Conservation (phyloP, 305 asterid genomes). For the Solanum hybrid region DNA sequence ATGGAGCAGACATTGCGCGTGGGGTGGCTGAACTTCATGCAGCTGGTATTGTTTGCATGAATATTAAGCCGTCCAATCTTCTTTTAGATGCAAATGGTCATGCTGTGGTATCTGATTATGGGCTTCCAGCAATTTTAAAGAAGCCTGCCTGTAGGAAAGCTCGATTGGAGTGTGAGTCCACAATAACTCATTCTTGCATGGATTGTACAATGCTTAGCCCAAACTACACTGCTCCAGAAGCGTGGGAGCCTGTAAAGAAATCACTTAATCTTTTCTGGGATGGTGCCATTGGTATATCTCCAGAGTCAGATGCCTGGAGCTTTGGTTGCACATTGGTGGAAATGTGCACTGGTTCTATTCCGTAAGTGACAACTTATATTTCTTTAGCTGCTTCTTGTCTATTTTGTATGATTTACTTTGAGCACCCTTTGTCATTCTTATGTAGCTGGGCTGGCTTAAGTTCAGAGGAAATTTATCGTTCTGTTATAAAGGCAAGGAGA, state of each 20-base stretch:
- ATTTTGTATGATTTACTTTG: background rate
- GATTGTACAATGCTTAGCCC: conserved; percentile 99
- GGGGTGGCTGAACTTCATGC: conserved; percentile 99
- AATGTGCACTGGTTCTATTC: conserved; percentile 98
- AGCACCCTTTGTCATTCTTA: conserved; percentile 17
- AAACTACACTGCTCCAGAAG: conserved; percentile 96
- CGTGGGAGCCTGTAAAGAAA: conserved; percentile 96
- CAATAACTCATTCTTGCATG: conserved; percentile 91
- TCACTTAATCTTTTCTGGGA: conserved; percentile 93
- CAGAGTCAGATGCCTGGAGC: conserved; percentile 99
- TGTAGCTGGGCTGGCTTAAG: conserved; percentile 94
- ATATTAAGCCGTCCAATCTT: conserved; percentile 91
- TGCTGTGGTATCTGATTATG: conserved; percentile 95
- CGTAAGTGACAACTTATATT: conserved; percentile 53
- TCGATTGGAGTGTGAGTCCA: conserved; percentile 63
- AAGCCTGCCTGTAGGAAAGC: conserved; percentile 81
- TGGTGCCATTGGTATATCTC: conserved; percentile 91
- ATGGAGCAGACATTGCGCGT: conserved; percentile 97
- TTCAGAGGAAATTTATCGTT: conserved; percentile 82
- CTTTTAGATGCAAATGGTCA: conserved; percentile 87
- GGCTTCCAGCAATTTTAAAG: conserved; percentile 89
- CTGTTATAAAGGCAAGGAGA: conserved; percentile 75
- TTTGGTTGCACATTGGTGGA: conserved; percentile 98
- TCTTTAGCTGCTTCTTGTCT: conserved; percentile 1
- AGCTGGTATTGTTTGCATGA: conserved; percentile 98